phyloP scores from a whole-genome alignment of 2,329 filamentous ascomycete genomes.

The Calonectria henricotiae region DNA sequence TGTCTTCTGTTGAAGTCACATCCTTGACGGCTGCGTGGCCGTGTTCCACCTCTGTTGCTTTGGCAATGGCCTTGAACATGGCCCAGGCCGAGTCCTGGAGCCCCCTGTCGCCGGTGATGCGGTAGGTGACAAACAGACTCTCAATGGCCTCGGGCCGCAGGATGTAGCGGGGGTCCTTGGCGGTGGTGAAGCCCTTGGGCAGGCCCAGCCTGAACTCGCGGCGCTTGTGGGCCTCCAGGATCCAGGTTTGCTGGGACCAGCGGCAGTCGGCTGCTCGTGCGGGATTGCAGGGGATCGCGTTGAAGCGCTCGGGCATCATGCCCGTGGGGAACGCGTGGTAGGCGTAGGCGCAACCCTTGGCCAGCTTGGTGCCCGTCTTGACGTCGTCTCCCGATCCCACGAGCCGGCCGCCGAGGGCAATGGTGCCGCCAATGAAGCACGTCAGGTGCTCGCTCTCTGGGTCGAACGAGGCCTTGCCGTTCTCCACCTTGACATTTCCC shows the following conservation, averaged over 20 bases:
- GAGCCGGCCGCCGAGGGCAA: slow-evolving; percentile 74
- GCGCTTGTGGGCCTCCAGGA: slow-evolving; percentile 43
- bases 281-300: slow-evolving; percentile 61
- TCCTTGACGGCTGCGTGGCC: slow-evolving; percentile 68
- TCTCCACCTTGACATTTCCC: slow-evolving; percentile 66
- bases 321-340: slow-evolving; percentile 71
- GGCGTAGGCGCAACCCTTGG: slow-evolving; percentile 72
- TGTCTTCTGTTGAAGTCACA: slow-evolving; percentile 53
- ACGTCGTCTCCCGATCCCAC: slow-evolving; percentile 72
- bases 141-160: slow-evolving; percentile 69
- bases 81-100: slow-evolving; percentile 69
- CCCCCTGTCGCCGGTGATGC: slow-evolving; percentile 65
- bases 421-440: slow-evolving; percentile 78
- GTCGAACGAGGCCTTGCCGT: slow-evolving; percentile 43
- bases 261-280: slow-evolving; percentile 55
- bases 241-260: slow-evolving; percentile 55
- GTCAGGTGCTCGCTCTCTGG: slow-evolving; percentile 66
- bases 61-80: slow-evolving; percentile 67
- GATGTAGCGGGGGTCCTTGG: slow-evolving; percentile 66
- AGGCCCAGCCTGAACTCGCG: slow-evolving; percentile 45
- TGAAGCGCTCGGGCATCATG: slow-evolving; percentile 74
- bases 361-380: slow-evolving; percentile 66
- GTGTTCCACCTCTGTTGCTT: slow-evolving; percentile 63
- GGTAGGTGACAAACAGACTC: slow-evolving; percentile 67
- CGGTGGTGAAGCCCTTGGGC: slow-evolving; percentile 75